Percentiles rank a stretch among this genome's conserved stretches.
These are phyloP conservation scores for Phragmites australis DNA, from an alignment of 176 grass and related monocot genomes.

Conservation along the genomic window DNA sequence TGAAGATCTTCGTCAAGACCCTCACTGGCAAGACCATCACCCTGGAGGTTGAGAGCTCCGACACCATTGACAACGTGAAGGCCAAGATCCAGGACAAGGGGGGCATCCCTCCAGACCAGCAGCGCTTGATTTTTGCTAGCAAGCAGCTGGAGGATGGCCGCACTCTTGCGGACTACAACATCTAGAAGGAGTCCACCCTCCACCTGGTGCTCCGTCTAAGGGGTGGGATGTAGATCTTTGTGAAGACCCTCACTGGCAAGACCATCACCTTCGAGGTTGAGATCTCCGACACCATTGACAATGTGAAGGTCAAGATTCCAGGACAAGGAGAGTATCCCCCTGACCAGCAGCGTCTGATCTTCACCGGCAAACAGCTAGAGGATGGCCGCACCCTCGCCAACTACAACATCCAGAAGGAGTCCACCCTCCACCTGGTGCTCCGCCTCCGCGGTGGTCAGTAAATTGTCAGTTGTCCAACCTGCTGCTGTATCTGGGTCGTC, in stretches of 20 bases:
- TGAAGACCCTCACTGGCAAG: conserved; percentile 45
- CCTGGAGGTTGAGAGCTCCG: conserved; percentile 47
- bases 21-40: conserved; percentile 64
- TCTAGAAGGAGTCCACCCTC: conserved; percentile 65
- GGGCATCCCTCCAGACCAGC: conserved; percentile 74
- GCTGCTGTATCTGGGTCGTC: conserved; percentile 29
- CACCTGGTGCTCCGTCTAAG: conserved; percentile 37
- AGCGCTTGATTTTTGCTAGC: conserved; percentile 55
- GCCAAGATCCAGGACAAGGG: conserved; percentile 71
- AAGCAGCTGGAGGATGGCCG: conserved; percentile 71
- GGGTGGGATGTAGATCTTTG: conserved; percentile 64
- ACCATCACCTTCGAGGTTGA: conserved; percentile 66
- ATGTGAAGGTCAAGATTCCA: conserved; percentile 71
- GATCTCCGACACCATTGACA: conserved; percentile 52
- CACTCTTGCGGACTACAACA: conserved; percentile 70
- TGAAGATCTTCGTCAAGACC: conserved; percentile 65
- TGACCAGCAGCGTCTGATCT: conserved; percentile 67
- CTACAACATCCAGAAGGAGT: conserved; percentile 83
- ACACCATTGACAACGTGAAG: conserved; percentile 55
- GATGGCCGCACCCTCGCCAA: conserved; percentile 56
- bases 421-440: conserved; percentile 66
- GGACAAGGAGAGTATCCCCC: conserved; percentile 79
- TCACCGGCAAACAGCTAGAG: conserved; percentile 64
- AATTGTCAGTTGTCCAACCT: not conserved
- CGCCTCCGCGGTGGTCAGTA: conserved; percentile 64